Base-by-base conservation (phyloP, 495 filamentous ascomycete genomes). In the Daldinia loculata region DNA sequence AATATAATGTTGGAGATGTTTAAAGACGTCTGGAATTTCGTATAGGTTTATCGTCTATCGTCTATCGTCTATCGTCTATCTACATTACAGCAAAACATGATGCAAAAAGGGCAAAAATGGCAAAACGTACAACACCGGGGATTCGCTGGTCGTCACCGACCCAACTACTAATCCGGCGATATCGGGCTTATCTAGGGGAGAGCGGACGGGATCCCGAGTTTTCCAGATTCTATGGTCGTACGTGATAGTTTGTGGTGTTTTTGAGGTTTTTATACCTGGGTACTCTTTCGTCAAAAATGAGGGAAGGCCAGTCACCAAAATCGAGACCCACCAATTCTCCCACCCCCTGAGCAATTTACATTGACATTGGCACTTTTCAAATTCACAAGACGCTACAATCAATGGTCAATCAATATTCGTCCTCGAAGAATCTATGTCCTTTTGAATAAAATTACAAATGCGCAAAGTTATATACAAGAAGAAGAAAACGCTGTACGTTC, bases 91-190 rank as follows among this genome's bases (percentile, higher is more conserved):
- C 6, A 24, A 24, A 24, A 12, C 7, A 48, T 12, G 43, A 48
- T 1, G 22, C 17, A 9, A 48, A 32, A 32, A 32, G 6, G 6
- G 7, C 29, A 24, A 48, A 48, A 29, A 29, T 8, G n/a, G n/a
- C 14, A 29, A 29, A 60, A 60, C 56, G 26, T 81, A 80, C 80
- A 80, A 79, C 80, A 82, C 79, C 74, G 50, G 76, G 80, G 67
- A 78, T 81, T 82, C 80, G 77, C 80, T 75, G 77, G 76, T 84
- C 75, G 78, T 83, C 82, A 83, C 78, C 82, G 75, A 83, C 80
- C 78, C 76, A 77, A 83, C 77, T 82, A 81, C 82, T 82, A 73
- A 69, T 82, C 78, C 67, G 71, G 69, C 77, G 59, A 59, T 74
- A 67, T 56, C 65, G 5, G 53, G 69, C 61, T 75, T 75, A 55